Evolutionary conservation across 192 early-diverging fungal genomes (phyloP).

Genomic region (Backusella circina): DNA sequence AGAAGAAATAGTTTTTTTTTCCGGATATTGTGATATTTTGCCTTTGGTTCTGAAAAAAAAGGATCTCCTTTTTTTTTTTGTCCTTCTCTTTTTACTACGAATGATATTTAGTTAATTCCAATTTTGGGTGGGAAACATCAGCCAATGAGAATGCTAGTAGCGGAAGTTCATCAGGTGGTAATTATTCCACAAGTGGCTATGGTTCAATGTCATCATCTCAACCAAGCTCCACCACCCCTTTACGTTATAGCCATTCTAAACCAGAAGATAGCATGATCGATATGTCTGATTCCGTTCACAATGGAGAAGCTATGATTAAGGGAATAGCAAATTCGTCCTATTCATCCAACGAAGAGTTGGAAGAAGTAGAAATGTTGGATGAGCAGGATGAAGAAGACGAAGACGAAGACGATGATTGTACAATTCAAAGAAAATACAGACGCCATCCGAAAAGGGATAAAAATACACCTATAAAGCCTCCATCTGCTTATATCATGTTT

Average conservation of each 20-base stretch:
- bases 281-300: background rate
- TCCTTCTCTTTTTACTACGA: background rate
- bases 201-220: background rate
- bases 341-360: slow-evolving; percentile 11
- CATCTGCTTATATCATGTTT: slow-evolving; percentile 44
- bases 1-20: background rate
- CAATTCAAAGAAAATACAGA: slow-evolving; percentile 36
- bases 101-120: background rate
- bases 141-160: background rate
- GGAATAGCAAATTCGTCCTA: background rate
- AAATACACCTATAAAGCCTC: slow-evolving; percentile 39
- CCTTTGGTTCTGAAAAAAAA: background rate
- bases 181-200: slow-evolving; percentile 11
- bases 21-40: background rate
- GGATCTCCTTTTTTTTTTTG: background rate
- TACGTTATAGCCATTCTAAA: background rate
- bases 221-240: slow-evolving; percentile 1
- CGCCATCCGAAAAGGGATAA: slow-evolving; percentile 42
- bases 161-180: background rate
- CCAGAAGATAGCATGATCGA: background rate
- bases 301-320: background rate
- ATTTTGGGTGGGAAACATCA: background rate
- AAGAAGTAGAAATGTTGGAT: slow-evolving; percentile 1
- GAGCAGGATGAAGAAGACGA: background rate
- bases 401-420: background rate